Evolutionary conservation across 768 basidiomycete species (phyloP).

Genomic region (Pisolithus tinctorius): DNA sequence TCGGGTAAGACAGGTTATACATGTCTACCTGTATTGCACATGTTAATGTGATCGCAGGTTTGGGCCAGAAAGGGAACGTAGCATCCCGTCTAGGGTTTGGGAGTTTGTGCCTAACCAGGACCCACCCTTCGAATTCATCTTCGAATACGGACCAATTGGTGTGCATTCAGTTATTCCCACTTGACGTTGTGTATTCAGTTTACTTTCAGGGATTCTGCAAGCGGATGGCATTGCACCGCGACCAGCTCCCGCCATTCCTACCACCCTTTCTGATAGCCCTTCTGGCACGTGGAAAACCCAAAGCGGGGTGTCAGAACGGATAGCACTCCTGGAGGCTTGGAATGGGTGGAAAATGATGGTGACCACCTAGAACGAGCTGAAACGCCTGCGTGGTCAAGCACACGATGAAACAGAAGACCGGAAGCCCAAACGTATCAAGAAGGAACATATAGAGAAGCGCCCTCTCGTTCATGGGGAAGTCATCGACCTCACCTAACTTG

Average conservation of each 20-base stretch:
- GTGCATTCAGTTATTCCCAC: neutral
- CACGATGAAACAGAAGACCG: neutral
- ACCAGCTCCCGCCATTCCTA: neutral
- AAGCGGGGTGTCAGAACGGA: neutral
- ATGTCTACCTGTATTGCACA: neutral
- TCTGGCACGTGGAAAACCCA: neutral
- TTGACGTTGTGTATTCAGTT: neutral
- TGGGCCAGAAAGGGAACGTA: neutral
- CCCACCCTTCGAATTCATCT: slow-evolving; percentile 12
- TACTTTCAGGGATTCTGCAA: slow-evolving; percentile 10
- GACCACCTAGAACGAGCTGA: slow-evolving; percentile 5
- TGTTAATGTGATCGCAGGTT: slow-evolving; percentile 3
- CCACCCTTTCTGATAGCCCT: neutral
- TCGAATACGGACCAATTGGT: slow-evolving; percentile 15
- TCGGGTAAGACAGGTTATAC: slow-evolving; percentile 7
- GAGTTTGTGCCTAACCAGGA: neutral
- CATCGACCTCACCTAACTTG: slow-evolving; percentile 13
- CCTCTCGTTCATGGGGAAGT: slow-evolving; percentile 5
- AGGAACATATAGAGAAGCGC: slow-evolving; percentile 1
- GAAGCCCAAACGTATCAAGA: slow-evolving; percentile 14
- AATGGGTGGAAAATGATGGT: neutral
- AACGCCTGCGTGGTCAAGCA: slow-evolving; percentile 8
- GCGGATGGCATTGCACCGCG: slow-evolving; percentile 14
- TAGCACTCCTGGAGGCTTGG: slow-evolving; percentile 6
- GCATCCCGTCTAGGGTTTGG: accelerated